Conservation (phyloP, 2,329 filamentous ascomycete genomes). For the Chlorencoelia australis region DNA sequence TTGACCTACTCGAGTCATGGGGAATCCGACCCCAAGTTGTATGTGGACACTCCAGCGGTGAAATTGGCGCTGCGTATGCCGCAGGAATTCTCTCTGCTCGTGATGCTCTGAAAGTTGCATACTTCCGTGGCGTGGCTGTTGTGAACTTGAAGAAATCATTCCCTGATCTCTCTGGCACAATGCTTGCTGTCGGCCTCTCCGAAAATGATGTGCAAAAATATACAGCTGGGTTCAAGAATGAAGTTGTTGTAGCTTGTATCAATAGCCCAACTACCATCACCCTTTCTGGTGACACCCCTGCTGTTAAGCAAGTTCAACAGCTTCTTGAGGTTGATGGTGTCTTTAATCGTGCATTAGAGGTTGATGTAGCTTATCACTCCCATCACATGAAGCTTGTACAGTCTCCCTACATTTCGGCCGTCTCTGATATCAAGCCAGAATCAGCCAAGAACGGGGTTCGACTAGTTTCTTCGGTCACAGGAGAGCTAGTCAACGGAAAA, state of each 20-base stretch:
- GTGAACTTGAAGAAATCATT: slow-evolving; percentile 9
- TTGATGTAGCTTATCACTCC: slow-evolving; percentile 35
- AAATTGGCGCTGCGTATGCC: slow-evolving; percentile 31
- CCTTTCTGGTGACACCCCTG: slow-evolving; percentile 16
- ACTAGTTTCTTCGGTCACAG: slow-evolving; percentile 36
- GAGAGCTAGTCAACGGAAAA: slow-evolving; percentile 10
- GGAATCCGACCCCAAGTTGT: slow-evolving; percentile 16
- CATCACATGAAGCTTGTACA: slow-evolving; percentile 26
- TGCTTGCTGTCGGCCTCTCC: slow-evolving; percentile 41
- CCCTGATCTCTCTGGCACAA: slow-evolving; percentile 31
- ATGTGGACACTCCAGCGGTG: slow-evolving; percentile 25
- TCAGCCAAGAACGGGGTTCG: slow-evolving; percentile 5
- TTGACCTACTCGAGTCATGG: slow-evolving; percentile 18
- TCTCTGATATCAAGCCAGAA: slow-evolving; percentile 4
- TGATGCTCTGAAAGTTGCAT: slow-evolving; percentile 16
- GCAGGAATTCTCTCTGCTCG: slow-evolving; percentile 16
- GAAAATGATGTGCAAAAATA: slow-evolving; percentile 11
- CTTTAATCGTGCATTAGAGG: slow-evolving; percentile 27
- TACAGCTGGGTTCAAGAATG: slow-evolving; percentile 4
- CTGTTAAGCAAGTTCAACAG: slow-evolving; percentile 10
- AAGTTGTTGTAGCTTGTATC: slow-evolving; percentile 26
- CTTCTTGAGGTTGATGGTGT: slow-evolving; percentile 14
- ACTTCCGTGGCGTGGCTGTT: slow-evolving; percentile 16
- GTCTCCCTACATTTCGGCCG: slow-evolving; percentile 17
- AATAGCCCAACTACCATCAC: slow-evolving; percentile 23